Percentiles rank a stretch among this genome's conserved stretches.
These are phyloP conservation scores for Neurospora tetrasperma DNA, from an alignment of 495 filamentous ascomycete genomes.

Conservation along the genomic window DNA sequence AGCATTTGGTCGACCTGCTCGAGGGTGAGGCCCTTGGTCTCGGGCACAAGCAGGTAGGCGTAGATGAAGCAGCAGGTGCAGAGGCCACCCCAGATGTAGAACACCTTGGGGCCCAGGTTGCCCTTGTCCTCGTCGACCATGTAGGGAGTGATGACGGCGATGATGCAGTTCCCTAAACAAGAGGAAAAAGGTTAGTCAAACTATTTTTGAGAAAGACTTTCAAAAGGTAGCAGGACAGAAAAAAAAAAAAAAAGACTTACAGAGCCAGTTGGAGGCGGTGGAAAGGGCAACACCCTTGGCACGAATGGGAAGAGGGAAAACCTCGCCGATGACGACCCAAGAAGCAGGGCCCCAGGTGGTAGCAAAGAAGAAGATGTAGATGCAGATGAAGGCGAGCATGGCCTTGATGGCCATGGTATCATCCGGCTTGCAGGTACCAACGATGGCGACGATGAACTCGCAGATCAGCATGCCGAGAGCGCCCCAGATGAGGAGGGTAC, in stretches of 20 bases:
- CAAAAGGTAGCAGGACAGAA: too few relatives aligned
- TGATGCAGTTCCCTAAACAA: constrained; percentile 50
- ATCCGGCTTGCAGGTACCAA: constrained; percentile 43
- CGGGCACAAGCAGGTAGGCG: constrained; percentile 68
- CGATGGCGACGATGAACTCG: constrained; percentile 74
- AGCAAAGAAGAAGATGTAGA: constrained; percentile 80
- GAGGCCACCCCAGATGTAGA: constrained; percentile 67
- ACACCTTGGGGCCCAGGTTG: constrained; percentile 61
- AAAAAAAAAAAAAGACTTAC: constrained; percentile 4
- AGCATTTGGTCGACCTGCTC: constrained; percentile 88
- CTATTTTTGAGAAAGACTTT: not conserved
- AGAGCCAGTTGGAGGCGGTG: constrained; percentile 66
- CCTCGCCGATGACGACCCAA: constrained; percentile 80
- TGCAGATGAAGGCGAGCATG: constrained; percentile 64
- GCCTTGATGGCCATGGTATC: constrained; percentile 51
- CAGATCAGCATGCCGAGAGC: constrained; percentile 68
- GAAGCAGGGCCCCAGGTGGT: constrained; percentile 67
- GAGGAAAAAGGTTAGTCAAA: not conserved
- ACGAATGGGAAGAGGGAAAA: constrained; percentile 75
- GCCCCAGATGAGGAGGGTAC: constrained; percentile 65
- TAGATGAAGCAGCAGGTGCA: constrained; percentile 56
- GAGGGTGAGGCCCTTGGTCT: constrained; percentile 81
- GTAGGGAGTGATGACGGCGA: constrained; percentile 66
- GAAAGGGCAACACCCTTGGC: constrained; percentile 69
- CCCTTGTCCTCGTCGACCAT: constrained; percentile 61